These are phyloP conservation scores for Botrytis porri DNA, from an alignment of 2,329 filamentous ascomycete species.

Conservation along the genomic window DNA sequence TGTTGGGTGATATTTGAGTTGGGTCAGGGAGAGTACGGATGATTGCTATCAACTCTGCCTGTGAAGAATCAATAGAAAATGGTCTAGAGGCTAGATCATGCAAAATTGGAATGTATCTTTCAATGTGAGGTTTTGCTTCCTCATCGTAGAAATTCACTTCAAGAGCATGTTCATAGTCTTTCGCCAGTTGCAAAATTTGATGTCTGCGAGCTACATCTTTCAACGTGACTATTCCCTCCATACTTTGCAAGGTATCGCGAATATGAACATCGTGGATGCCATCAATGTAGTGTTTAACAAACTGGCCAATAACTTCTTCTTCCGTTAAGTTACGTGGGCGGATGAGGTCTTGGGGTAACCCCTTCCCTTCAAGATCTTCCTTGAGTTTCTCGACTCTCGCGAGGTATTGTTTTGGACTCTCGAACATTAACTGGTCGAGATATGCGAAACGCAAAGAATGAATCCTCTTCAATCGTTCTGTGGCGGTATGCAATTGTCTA, in stretches of 20 bases:
- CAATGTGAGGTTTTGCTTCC: slow-evolving; percentile 41
- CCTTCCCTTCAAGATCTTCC: slow-evolving; percentile 37
- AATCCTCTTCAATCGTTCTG: slow-evolving; percentile 51
- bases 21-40: slow-evolving; percentile 38
- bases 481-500: slow-evolving; percentile 49
- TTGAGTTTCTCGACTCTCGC: slow-evolving; percentile 45
- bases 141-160: slow-evolving; percentile 47
- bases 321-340: slow-evolving; percentile 17
- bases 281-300: slow-evolving; percentile 48
- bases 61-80: slow-evolving; percentile 29
- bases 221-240: slow-evolving; percentile 37
- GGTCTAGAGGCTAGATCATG: slow-evolving; percentile 37
- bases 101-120: slow-evolving; percentile 51
- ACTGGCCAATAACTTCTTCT: slow-evolving; percentile 31
- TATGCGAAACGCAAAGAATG: slow-evolving; percentile 52
- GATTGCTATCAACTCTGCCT: slow-evolving; percentile 25
- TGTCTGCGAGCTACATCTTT: slow-evolving; percentile 43
- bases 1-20: slow-evolving; percentile 47
- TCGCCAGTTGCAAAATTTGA: slow-evolving; percentile 54
- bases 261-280: slow-evolving; percentile 51
- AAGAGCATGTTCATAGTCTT: slow-evolving; percentile 54
- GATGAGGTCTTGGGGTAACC: slow-evolving; percentile 18
- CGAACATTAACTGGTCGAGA: slow-evolving; percentile 53
- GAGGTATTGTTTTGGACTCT: slow-evolving; percentile 51
- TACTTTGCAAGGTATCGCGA: slow-evolving; percentile 42